Evolutionary conservation across 1,139 yeast species (phyloP).

Genomic region (Geotrichum carabidarum): DNA sequence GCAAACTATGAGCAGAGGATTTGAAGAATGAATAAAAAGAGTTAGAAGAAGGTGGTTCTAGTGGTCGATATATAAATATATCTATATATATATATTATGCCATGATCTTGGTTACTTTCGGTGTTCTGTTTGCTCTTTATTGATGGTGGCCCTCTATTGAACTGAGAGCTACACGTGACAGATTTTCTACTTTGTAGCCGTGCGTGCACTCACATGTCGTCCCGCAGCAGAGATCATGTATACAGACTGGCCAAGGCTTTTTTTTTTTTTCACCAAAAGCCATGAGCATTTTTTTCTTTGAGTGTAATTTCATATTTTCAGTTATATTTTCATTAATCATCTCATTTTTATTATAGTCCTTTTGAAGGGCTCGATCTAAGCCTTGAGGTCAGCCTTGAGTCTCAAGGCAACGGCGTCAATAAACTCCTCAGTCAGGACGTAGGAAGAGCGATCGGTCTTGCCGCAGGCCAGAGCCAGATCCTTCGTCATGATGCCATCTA

Average conservation of each 20-base stretch:
- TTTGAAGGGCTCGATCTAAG: slow-evolving; percentile 3
- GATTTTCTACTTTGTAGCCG: not conserved
- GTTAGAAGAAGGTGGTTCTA: no score
- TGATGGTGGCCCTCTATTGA: not conserved
- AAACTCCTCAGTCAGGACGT: slow-evolving; percentile 87
- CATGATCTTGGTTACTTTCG: no score
- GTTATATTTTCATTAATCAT: slow-evolving; percentile 8
- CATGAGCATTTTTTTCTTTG: not conserved
- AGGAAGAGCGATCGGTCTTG: slow-evolving; percentile 69
- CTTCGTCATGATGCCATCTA: slow-evolving; percentile 89
- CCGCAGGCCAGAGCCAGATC: slow-evolving; percentile 88
- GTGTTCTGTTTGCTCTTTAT: not conserved
- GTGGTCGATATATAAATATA: no score
- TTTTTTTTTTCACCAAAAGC: no score
- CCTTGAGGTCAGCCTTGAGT: slow-evolving; percentile 34
- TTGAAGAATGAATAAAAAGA: no score
- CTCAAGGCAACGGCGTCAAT: slow-evolving; percentile 70
- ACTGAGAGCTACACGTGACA: not conserved
- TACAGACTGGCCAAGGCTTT: not conserved
- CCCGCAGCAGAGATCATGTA: not conserved
- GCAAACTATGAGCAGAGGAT: no score
- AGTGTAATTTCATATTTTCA: slow-evolving; percentile 8
- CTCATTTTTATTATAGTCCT: not conserved
- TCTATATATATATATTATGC: no score
- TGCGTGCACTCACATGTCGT: not conserved